These are phyloP conservation scores for Entophlyctis helioformis DNA, from an alignment of 192 early-diverging fungal species.

Conservation along the genomic window DNA sequence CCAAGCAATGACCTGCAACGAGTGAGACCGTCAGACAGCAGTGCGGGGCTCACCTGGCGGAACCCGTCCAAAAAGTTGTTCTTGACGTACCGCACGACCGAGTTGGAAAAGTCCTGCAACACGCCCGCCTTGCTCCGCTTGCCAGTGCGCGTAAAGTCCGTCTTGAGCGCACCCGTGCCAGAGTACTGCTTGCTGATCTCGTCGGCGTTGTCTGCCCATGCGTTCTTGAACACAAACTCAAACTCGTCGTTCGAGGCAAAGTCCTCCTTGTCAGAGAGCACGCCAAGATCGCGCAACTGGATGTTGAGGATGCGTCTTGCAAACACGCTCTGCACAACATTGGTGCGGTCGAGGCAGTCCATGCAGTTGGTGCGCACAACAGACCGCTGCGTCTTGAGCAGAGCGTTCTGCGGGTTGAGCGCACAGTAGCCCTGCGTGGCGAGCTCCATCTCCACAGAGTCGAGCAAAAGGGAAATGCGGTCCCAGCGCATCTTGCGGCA, in stretches of 20 bases:
- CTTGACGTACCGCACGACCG: conserved; percentile 73
- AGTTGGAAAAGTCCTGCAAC: conserved; percentile 70
- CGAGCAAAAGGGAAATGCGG: conserved; percentile 71
- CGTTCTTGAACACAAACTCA: conserved; percentile 65
- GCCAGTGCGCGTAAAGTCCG: conserved; percentile 94
- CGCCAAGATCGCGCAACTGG: conserved; percentile 57
- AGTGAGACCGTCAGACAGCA: background rate
- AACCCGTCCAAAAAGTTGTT: conserved; percentile 93
- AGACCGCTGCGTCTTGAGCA: conserved; percentile 39
- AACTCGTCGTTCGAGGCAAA: conserved; percentile 57
- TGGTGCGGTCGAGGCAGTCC: conserved; percentile 98
- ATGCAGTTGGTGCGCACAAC: conserved; percentile 96
- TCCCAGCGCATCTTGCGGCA: conserved; percentile 94
- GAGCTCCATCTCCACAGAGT: conserved; percentile 60
- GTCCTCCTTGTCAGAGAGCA: conserved; percentile 46
- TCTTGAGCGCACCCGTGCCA: conserved; percentile 95
- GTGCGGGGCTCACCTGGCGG: conserved; percentile 45
- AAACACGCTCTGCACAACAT: conserved; percentile 91
- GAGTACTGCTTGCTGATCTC: conserved; percentile 81
- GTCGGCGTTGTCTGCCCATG: conserved; percentile 99
- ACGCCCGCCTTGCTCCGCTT: conserved; percentile 74
- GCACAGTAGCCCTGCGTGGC: conserved; percentile 39
- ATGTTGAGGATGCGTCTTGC: conserved; percentile 57
- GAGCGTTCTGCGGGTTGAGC: conserved; percentile 3
- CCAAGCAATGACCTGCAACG: background rate